Evolutionary conservation across 768 basidiomycete species (phyloP).

Genomic region (Omphalotus guepiniiformis): DNA sequence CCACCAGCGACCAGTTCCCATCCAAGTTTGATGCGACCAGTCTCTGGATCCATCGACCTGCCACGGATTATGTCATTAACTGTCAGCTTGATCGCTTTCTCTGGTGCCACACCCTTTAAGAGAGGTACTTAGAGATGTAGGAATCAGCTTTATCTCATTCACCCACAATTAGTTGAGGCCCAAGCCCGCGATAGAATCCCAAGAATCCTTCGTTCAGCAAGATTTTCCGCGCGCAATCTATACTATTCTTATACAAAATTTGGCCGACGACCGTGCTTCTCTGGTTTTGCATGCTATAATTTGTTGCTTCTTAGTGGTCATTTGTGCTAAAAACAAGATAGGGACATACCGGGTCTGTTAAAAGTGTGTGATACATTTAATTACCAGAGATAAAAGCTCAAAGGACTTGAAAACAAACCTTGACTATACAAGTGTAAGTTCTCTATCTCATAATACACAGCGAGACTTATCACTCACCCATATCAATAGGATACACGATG

Average conservation of each 20-base stretch:
- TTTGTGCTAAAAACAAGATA: too few species aligned
- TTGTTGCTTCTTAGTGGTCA: too few species aligned
- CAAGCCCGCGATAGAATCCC: constrained; percentile 97
- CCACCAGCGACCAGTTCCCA: constrained; percentile 95
- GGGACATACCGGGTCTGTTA: constrained; percentile 57
- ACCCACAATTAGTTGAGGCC: constrained; percentile 86
- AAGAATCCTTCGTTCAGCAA: constrained; percentile 89
- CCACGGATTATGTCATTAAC: constrained; percentile 90
- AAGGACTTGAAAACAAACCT: constrained; percentile 44
- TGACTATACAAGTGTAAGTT: constrained; percentile 42
- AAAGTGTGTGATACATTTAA: neutral
- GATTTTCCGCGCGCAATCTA: constrained; percentile 92
- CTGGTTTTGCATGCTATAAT: constrained; percentile 94
- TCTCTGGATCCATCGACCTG: constrained; percentile 88
- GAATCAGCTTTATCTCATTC: neutral
- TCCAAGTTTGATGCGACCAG: constrained; percentile 85
- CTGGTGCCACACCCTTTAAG: constrained; percentile 84
- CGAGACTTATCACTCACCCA: constrained; percentile 65
- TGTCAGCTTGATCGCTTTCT: constrained; percentile 97
- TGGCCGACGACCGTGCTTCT: constrained; percentile 96
- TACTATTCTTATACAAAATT: constrained; percentile 92
- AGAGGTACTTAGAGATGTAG: constrained; percentile 3
- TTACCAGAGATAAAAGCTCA: constrained; percentile 4
- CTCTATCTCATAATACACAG: neutral
- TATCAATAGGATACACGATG: constrained; percentile 96